These are phyloP conservation scores for Coccomyxa sp. DNA, from an alignment of 139 green algal genomes.

Conservation along the genomic window DNA sequence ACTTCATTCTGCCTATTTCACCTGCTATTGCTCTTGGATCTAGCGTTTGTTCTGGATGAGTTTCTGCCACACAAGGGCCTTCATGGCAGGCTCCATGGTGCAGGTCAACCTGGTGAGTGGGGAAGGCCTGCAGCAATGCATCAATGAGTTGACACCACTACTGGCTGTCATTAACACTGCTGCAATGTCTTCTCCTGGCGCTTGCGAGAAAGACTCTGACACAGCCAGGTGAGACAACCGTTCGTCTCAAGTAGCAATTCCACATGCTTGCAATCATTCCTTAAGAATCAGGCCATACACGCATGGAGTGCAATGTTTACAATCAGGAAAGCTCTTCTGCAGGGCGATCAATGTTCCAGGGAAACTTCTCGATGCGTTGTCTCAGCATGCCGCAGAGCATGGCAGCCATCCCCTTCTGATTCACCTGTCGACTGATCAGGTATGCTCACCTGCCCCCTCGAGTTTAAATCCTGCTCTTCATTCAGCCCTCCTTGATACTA, in stretches of 20 bases:
- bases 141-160: slow-evolving; percentile 26
- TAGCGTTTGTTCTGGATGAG: not conserved
- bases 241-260: no score
- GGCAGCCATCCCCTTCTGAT: slow-evolving; percentile 47
- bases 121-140: slow-evolving; percentile 42
- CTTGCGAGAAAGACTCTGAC: slow-evolving; percentile 54
- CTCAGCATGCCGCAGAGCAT: not conserved
- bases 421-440: slow-evolving; percentile 74
- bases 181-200: slow-evolving; percentile 47
- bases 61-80: not conserved
- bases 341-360: slow-evolving; percentile 50
- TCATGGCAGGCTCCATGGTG: not conserved
- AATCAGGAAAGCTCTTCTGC: not conserved
- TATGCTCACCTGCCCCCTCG: not conserved
- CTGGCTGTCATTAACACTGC: slow-evolving; percentile 64
- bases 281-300: not conserved
- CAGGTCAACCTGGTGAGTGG: slow-evolving; percentile 44
- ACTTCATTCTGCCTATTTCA: not conserved
- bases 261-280: not conserved
- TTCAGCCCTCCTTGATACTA: not conserved
- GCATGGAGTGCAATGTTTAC: not conserved
- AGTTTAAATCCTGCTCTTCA: not conserved
- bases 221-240: slow-evolving; percentile 16
- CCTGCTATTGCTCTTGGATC: no score
- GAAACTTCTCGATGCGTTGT: slow-evolving; percentile 34